Evolutionary conservation across 306 rosid species (phyloP).

Genomic region (Prunus armeniaca): DNA sequence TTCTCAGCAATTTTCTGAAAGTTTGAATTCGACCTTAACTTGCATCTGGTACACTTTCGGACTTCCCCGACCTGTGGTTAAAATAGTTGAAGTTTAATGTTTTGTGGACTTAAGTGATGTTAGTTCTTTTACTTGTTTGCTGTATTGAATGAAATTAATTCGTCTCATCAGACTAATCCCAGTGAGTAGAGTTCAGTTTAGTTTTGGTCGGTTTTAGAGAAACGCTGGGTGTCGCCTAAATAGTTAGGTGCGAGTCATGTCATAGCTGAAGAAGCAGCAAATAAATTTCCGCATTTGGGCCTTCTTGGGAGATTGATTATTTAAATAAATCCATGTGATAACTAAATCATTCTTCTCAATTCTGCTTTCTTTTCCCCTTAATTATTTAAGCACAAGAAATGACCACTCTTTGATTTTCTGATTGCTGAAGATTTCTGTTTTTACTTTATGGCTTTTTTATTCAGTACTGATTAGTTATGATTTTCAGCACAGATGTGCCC

Average conservation of each 20-base stretch:
- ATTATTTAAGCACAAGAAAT: background rate
- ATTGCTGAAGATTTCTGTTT: background rate
- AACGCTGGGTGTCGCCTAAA: too few relatives aligned
- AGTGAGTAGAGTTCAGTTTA: background rate
- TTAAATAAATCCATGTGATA: background rate
- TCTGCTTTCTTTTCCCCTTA: background rate
- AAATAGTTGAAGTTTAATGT: background rate
- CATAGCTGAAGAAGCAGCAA: background rate
- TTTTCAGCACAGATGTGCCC: conserved; percentile 68
- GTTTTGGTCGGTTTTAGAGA: too few relatives aligned
- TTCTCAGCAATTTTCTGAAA: background rate
- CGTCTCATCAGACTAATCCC: background rate
- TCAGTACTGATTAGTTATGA: conserved; percentile 23
- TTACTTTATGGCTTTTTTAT: background rate
- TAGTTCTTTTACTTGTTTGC: background rate
- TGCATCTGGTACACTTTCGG: background rate
- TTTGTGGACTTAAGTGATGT: background rate
- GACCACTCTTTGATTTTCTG: background rate
- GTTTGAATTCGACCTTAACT: background rate
- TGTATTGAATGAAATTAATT: background rate
- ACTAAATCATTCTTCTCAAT: too few relatives aligned
- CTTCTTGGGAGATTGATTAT: too few relatives aligned
- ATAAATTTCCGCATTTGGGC: too few relatives aligned
- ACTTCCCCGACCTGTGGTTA: too few relatives aligned
- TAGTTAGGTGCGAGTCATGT: background rate